Evolutionary conservation across 495 filamentous ascomycete genomes (phyloP).

Genomic region (Aspergillus steynii): DNA sequence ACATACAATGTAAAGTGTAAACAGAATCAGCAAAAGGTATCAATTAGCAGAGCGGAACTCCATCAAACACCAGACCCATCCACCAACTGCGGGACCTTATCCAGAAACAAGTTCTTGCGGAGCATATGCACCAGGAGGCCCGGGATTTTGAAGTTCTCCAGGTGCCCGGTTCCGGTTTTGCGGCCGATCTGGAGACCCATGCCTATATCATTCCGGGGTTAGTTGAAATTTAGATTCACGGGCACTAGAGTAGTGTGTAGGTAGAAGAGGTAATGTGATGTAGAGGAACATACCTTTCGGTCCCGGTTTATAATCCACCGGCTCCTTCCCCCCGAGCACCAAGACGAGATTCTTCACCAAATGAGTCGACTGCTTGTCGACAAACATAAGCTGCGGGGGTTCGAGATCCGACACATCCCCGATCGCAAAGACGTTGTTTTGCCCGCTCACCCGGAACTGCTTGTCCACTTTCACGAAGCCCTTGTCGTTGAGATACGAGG

Average conservation of each 20-base stretch:
- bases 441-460: neutral
- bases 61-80: neutral
- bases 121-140: neutral
- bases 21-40: neutral
- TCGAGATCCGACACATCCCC: conserved; percentile 2
- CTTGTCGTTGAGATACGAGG: neutral
- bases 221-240: no score
- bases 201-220: neutral
- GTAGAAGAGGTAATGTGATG: neutral
- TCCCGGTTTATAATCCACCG: neutral
- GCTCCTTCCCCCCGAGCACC: neutral
- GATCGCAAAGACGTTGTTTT: neutral
- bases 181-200: neutral
- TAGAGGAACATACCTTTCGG: neutral
- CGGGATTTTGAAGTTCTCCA: neutral
- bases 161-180: neutral
- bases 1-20: no score
- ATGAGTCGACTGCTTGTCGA: neutral
- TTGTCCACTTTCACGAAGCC: conserved; percentile 1
- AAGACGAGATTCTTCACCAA: neutral
- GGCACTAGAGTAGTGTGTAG: no score
- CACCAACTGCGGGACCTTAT: neutral
- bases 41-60: neutral
- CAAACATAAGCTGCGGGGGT: neutral
- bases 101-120: neutral